Percentiles rank a stretch among this genome's conserved stretches.
Evolutionary conservation across 2,329 filamentous ascomycete genomes (phyloP).

Genomic region (Purpureocillium takamizusanense): DNA sequence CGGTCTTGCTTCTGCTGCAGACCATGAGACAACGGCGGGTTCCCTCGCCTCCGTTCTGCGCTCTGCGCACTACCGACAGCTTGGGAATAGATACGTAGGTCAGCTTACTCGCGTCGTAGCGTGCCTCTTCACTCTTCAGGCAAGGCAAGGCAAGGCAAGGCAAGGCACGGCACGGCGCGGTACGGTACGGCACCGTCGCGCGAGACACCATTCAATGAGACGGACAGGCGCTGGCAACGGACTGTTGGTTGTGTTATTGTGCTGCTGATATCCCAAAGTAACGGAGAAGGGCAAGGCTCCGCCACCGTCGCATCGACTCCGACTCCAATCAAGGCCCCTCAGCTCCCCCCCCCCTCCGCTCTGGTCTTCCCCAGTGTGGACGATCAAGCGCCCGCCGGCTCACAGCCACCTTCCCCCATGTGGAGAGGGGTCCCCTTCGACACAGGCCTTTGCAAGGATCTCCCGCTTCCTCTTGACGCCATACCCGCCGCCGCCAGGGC

Average conservation of each 20-base stretch:
- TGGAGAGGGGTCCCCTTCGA: not conserved
- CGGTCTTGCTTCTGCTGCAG: too few species aligned
- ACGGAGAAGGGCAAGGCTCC: conserved; percentile 2
- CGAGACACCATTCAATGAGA: not conserved
- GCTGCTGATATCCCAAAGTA: too few species aligned
- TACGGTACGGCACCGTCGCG: too few species aligned
- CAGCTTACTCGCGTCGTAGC: not conserved
- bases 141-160: too few species aligned
- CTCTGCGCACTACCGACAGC: conserved; percentile 1
- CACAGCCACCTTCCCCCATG: conserved; percentile 7
- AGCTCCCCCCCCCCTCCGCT: conserved; percentile 1
- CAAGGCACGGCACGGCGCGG: too few species aligned
- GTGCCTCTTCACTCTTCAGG: too few species aligned
- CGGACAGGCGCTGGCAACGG: not conserved
- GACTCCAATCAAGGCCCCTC: conserved; percentile 7
- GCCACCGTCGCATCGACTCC: conserved; percentile 10
- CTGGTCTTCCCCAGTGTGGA: not conserved
- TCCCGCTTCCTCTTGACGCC: conserved; percentile 7
- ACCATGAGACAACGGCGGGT: not conserved
- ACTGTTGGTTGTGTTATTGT: conserved; percentile 2
- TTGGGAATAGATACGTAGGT: not conserved
- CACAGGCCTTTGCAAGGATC: not conserved
- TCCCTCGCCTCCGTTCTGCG: not conserved
- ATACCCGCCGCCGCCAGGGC: conserved; percentile 8
- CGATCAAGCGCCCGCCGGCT: conserved; percentile 3